Conservation (phyloP, 1,284 basidiomycete genomes). For the Sporisorium iseilematis-ciliati region DNA sequence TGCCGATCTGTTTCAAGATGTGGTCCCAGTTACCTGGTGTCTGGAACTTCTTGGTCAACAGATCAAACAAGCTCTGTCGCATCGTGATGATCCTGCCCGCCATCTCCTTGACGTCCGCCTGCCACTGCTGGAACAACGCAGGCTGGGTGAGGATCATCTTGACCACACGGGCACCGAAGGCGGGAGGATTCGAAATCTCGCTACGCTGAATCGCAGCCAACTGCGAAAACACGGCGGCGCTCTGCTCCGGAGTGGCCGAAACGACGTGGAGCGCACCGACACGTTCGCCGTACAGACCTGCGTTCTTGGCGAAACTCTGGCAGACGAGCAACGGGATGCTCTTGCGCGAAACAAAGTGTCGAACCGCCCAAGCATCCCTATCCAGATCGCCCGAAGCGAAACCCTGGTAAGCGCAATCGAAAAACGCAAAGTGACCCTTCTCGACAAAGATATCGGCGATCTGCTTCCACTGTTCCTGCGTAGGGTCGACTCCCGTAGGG, state of each 20-base stretch:
- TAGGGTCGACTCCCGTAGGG: slow-evolving; percentile 93
- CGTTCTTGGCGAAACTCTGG: slow-evolving; percentile 97
- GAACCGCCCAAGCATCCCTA: slow-evolving; percentile 92
- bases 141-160: slow-evolving; percentile 74
- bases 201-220: slow-evolving; percentile 86
- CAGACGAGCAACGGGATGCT: slow-evolving; percentile 85
- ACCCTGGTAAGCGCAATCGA: slow-evolving; percentile 95
- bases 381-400: slow-evolving; percentile 87
- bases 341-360: slow-evolving; percentile 81
- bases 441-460: slow-evolving; percentile 81
- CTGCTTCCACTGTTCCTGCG: slow-evolving; percentile 85
- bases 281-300: slow-evolving; percentile 88
- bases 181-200: slow-evolving; percentile 93
- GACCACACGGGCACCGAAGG: slow-evolving; percentile 88
- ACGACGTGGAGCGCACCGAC: slow-evolving; percentile 75
- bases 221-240: slow-evolving; percentile 72
- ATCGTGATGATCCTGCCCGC: slow-evolving; percentile 89
- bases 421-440: slow-evolving; percentile 88
- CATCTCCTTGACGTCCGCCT: slow-evolving; percentile 90
- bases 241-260: slow-evolving; percentile 51
- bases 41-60: slow-evolving; percentile 84
- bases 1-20: slow-evolving; percentile 69
- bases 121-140: slow-evolving; percentile 85
- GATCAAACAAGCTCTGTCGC: slow-evolving; percentile 81
- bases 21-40: slow-evolving; percentile 89